phyloP scores from a whole-genome alignment of 2,329 filamentous ascomycete genomes.

The Epichloe sibirici region DNA sequence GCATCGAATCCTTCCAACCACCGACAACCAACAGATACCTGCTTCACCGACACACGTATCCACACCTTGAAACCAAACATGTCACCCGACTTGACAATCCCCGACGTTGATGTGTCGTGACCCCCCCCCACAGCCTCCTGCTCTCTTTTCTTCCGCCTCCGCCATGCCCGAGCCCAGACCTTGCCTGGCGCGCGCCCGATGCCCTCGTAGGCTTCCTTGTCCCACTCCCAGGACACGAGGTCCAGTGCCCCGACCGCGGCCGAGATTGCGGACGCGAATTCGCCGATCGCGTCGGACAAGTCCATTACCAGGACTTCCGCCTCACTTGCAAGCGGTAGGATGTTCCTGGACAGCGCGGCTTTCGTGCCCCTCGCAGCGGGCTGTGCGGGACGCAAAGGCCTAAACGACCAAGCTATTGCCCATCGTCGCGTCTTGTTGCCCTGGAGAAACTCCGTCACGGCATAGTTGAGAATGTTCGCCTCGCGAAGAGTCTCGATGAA shows the following conservation, averaged over 20 bases:
- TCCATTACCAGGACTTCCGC: slow-evolving; percentile 33
- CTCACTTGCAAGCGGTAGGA: slow-evolving; percentile 33
- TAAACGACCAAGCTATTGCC: slow-evolving; percentile 83
- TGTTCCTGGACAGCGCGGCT: slow-evolving; percentile 22
- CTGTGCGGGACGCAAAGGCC: slow-evolving; percentile 47
- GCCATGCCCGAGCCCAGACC: slow-evolving; percentile 67
- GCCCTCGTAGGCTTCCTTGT: slow-evolving; percentile 38
- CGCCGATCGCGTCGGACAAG: slow-evolving; percentile 25
- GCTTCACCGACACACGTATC: slow-evolving; percentile 27
- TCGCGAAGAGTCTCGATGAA: slow-evolving; percentile 48
- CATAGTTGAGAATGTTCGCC: slow-evolving; percentile 59
- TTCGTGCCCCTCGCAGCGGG: slow-evolving; percentile 32
- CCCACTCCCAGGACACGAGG: slow-evolving; percentile 52
- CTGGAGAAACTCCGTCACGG: slow-evolving; percentile 68
- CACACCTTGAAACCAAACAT: slow-evolving; percentile 47
- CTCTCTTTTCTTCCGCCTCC: slow-evolving; percentile 45
- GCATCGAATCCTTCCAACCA: slow-evolving; percentile 61
- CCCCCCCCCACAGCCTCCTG: slow-evolving; percentile 24
- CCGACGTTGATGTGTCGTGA: slow-evolving; percentile 5
- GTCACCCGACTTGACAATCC: slow-evolving; percentile 18
- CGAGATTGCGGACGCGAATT: slow-evolving; percentile 24
- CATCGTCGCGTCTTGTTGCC: slow-evolving; percentile 70
- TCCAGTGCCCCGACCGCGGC: slow-evolving; percentile 42
- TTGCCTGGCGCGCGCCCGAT: slow-evolving; percentile 54
- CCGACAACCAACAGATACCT: slow-evolving; percentile 40